Evolutionary conservation across 192 early-diverging fungal genomes (phyloP), one percentile per base, ranked within the genome.

Genomic region (Paraglomus brasilianum): DNA sequence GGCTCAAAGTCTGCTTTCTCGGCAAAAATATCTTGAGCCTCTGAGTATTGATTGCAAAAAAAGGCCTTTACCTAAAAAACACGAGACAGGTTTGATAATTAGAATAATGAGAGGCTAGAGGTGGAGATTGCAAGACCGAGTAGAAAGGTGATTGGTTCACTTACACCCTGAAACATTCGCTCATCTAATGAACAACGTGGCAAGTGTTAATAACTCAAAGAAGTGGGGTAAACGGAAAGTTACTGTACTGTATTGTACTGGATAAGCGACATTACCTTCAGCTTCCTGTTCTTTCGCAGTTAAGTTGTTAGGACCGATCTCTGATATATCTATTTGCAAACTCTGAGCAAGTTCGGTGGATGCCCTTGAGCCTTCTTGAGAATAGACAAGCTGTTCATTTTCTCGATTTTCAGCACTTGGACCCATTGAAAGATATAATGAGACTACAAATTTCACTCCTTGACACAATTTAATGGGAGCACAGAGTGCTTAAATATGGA

Each of bases 31-130:
- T 71, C 69, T 21, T 85, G 78, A 48, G 83, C 81, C 30, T 85
- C 72, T 8, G 73, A 36, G 55, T 83, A 85, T 43, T 78, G 52
- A 73, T 85, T 85, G 59, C 82, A 81, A 55, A 85, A 85, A 42
- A 85, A 85, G n/a, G 71, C 74, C 41, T 75, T 46, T 15, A 79
- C 60, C 60, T 63, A 30, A 13, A 2, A 46, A 63, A 44, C 8
- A 47, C 30, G 11, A 45, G 2, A 43, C 22, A 2, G 21, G n/a
- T 19, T 13, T 24, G 9, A 8, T n/a, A 24, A 24, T 17, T 21
- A 63, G 38, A 2, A 47, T n/a, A 1, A 46, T n/a, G 17, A 22
- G 13, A 24, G 0, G 46, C 5, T 15, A 63, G n/a, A 1, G 5
- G 42, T 46, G n/a, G 10, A 10, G 1, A 56, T 56, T 10, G 10